Evolutionary conservation across 1,139 yeast species (phyloP).

Genomic region (Taphrina sp.): DNA sequence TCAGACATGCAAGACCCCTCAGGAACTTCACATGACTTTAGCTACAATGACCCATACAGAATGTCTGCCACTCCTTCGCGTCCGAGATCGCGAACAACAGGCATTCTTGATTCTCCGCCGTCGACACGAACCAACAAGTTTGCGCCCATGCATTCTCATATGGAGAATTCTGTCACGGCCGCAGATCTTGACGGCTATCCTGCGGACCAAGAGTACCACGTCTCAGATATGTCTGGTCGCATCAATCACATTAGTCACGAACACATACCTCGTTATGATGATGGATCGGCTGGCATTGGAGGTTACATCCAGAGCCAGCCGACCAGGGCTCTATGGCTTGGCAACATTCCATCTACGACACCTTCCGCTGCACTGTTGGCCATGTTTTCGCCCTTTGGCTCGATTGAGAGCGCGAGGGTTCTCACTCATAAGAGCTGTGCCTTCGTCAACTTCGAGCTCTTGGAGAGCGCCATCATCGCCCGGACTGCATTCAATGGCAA

Average conservation of each 20-base stretch:
- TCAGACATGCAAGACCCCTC: conserved; percentile 9
- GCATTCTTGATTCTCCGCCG: conserved; percentile 31
- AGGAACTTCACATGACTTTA: neutral
- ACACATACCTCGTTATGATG: neutral
- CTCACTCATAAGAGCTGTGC: conserved; percentile 57
- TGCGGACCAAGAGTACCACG: neutral
- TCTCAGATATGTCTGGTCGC: neutral
- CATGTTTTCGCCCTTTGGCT: conserved; percentile 56
- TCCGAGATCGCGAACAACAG: conserved; percentile 33
- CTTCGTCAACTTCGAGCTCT: conserved; percentile 65
- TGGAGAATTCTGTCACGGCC: conserved; percentile 30
- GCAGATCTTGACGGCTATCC: conserved; percentile 14
- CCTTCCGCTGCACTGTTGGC: conserved; percentile 51
- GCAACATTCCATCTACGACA: conserved; percentile 64
- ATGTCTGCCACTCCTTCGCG: conserved; percentile 35
- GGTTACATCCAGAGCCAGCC: conserved; percentile 46
- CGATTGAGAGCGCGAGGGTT: conserved; percentile 59
- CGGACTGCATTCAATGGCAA: conserved; percentile 74
- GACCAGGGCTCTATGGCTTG: conserved; percentile 70
- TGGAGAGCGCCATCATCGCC: conserved; percentile 76
- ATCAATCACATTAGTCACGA: neutral
- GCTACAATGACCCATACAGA: conserved; percentile 23
- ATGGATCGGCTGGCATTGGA: conserved; percentile 1
- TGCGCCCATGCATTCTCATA: conserved; percentile 24
- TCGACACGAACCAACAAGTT: conserved; percentile 31